Evolutionary conservation across 768 basidiomycete genomes (phyloP), one percentile per base, ranked within the genome.

Genomic region (Coprinopsis cinerea): DNA sequence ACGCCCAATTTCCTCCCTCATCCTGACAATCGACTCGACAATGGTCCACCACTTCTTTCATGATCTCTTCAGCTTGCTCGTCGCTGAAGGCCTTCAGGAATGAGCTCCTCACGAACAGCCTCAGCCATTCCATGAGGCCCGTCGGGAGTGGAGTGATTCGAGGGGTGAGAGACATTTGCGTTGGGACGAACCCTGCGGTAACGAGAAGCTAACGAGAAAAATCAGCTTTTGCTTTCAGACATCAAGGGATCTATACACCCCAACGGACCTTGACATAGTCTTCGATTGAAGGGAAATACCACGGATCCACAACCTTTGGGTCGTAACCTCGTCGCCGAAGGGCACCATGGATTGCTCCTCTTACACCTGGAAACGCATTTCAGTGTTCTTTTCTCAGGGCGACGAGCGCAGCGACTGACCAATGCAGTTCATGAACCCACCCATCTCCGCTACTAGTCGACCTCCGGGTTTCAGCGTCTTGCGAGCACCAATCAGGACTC

Each of bases 271-370:
- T 68, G 40, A 63, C 66, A 62, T 92, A 91, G 51, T 86, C 80
- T 24, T 78, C 73, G 10, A 73, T 72, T 0, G 83, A 83, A 3
- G 91, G 91, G 60, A 90, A 92, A 67, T 80, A 90, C 88, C 88
- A 92, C 0, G 91, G 91, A 59, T 93, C 90, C 36, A 81, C 61
- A 10, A 64, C 58, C 7, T 65, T 64, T 9, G 88, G 78, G 61
- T 89, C 72, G 48, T 80, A 63, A 0, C 86, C 85, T 23, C 73
- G 70, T 25, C 65, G 63, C 48, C 65, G 67, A 32, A 84, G 63
- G 0, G 75, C 79, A 9, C 70, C 59, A 53, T 89, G 71, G 14
- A 92, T 56, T 3, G 77, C 75, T 14, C 67, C 63, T 48, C 88
- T 69, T 23, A 90, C 63, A 6, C 86, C 88, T 86, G 68, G 48